These are phyloP conservation scores for Epichloe hybrida DNA, from an alignment of 2,329 filamentous ascomycete genomes.

Conservation along the genomic window DNA sequence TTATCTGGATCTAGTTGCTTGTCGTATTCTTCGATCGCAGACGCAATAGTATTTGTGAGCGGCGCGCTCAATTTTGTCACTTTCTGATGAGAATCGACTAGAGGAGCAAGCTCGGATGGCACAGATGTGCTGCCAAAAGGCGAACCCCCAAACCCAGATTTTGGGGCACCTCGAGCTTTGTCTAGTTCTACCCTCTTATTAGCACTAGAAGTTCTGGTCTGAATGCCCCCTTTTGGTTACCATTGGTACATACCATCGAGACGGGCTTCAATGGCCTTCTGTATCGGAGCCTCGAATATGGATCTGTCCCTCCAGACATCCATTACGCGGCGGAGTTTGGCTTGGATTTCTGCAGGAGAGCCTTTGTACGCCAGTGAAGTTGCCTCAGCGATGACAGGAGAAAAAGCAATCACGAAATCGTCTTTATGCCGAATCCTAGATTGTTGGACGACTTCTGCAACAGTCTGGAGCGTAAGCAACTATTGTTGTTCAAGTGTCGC, in stretches of 20 bases:
- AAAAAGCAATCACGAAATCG: conserved; percentile 85
- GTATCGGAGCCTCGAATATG: conserved; percentile 72
- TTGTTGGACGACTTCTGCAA: conserved; percentile 85
- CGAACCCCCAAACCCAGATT: conserved; percentile 42
- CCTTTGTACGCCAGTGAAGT: conserved; percentile 82
- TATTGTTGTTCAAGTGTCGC: not conserved
- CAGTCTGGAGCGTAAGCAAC: not conserved
- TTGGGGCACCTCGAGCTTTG: conserved; percentile 40
- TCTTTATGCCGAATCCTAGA: conserved; percentile 85
- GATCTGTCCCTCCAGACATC: conserved; percentile 84
- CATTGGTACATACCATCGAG: conserved; percentile 51
- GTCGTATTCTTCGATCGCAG: conserved; percentile 69
- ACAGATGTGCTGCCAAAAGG: conserved; percentile 43
- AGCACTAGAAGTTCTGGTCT: not conserved
- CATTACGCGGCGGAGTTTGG: conserved; percentile 75
- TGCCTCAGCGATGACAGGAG: conserved; percentile 86
- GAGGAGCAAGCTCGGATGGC: conserved; percentile 61
- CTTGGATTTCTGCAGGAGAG: conserved; percentile 71
- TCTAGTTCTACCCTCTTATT: conserved; percentile 41
- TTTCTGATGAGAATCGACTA: conserved; percentile 62
- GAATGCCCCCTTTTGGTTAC: too few relatives aligned
- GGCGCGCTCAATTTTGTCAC: conserved; percentile 59
- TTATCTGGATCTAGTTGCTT: conserved; percentile 64
- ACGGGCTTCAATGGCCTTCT: conserved; percentile 65
- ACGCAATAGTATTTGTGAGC: conserved; percentile 51